A percentile compares a stretch with the other conserved stretches of the same genome.
phyloP scores from a whole-genome alignment of 306 rosid species.

The Oxytropis ochrocephala region DNA sequence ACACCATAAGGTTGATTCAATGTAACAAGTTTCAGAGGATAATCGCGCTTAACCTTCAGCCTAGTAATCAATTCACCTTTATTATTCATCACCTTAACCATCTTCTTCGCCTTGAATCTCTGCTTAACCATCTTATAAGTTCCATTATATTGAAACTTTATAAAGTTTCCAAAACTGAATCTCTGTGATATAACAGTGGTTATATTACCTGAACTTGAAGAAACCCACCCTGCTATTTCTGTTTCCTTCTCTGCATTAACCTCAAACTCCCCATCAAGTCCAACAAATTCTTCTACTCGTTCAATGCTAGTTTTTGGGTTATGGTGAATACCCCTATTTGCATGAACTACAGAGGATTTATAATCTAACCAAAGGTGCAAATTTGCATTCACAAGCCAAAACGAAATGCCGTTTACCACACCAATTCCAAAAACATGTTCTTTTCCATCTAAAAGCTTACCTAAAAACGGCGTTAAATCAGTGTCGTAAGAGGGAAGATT shows the following conservation, averaged over 20 bases:
- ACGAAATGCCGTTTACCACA: constrained; percentile 53
- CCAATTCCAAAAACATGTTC: constrained; percentile 59
- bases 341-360: constrained; percentile 29
- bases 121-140: constrained; percentile 52
- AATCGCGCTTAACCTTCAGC: constrained; percentile 28
- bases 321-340: not conserved
- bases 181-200: constrained; percentile 37
- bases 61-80: constrained; percentile 17
- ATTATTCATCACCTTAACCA: constrained; percentile 19
- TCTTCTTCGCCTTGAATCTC: constrained; percentile 30
- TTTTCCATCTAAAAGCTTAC: constrained; percentile 47
- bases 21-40: constrained; percentile 43
- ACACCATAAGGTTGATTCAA: constrained; percentile 18
- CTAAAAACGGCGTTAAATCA: constrained; percentile 71
- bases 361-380: constrained; percentile 77
- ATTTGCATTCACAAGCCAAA: constrained; percentile 79
- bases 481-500: constrained; percentile 60
- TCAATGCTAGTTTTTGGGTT: constrained; percentile 37
- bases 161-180: constrained; percentile 31
- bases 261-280: constrained; percentile 60
- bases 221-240: constrained; percentile 52
- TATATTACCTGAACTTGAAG: constrained; percentile 54
- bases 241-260: constrained; percentile 45
- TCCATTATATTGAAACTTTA: constrained; percentile 39
- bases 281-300: constrained; percentile 27